Base-by-base conservation (phyloP, 2,329 filamentous ascomycete genomes). In the Monosporascus sp. region DNA sequence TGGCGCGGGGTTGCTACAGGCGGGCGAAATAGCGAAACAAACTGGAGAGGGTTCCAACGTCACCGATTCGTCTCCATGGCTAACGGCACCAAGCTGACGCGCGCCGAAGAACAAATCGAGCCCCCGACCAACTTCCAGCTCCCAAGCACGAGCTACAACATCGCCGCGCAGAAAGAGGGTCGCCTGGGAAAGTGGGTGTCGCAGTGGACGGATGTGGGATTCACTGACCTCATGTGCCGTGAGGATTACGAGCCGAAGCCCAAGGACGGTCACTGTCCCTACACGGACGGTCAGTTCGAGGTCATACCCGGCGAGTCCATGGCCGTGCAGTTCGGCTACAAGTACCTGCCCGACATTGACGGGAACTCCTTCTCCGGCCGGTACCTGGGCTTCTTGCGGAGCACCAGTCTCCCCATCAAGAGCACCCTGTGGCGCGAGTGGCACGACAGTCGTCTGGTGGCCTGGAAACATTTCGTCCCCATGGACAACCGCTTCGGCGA, bases 391-490 rank as follows among this genome's bases (percentile, higher is more conserved):
- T 90, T 92, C 66, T 72, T 93, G 24, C 76, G 80, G 36, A 88
- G 83, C 31, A 88, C 82, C 2, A 85, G 81, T 17, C 68, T 92
- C 8, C 86, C 86, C 0, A 82, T 94, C 71, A 94, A 93, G 71
- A 82, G 85, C 6, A 90, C 89, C 0, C 74, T 93, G 22, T 94
- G 85, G 71, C 78, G 81, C 20, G 89, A 94, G 67, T 94, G 89
- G 89, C 89, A 92, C 63, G 88, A 92, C 65, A 80, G 79, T 45
- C 78, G 89, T 3, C 74, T 93, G 1, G 74, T 90, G 2, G 78
- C 87, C 0, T 94, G 89, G 89, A 83, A 83, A 62, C 89, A 94
- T 68, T 93, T 89, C 61, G 84, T 91, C 2, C 89, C 89, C 17
- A 84, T 93, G 79, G 86, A 91, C 65, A 88, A 82, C 62, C 80